Percentiles rank a stretch among this genome's conserved stretches.
Evolutionary conservation across 2,329 filamentous ascomycete species (phyloP).

Genomic region (Talaromyces marneffei): DNA sequence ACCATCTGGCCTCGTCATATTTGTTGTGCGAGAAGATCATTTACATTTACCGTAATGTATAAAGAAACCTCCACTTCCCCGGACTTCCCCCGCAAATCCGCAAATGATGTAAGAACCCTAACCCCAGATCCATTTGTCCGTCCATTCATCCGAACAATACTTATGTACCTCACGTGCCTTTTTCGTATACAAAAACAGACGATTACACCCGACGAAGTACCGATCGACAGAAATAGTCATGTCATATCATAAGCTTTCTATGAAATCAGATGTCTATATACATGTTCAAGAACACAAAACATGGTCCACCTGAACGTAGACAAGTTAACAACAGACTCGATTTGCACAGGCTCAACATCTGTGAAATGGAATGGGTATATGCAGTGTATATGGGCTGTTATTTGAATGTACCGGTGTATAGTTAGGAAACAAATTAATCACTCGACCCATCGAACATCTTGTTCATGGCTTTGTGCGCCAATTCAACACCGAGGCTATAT

Average conservation of each 20-base stretch:
- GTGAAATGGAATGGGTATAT: constrained; percentile 3
- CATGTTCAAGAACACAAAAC: not conserved
- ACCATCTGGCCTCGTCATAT: not conserved
- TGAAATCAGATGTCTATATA: constrained; percentile 7
- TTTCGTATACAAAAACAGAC: not conserved
- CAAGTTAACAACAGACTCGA: not conserved
- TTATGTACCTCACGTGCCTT: not conserved
- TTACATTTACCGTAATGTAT: no score
- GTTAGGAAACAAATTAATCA: not conserved
- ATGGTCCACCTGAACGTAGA: not conserved
- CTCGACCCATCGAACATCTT: constrained; percentile 33
- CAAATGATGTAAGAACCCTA: not conserved
- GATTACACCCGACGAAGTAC: not conserved
- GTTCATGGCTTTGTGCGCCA: constrained; percentile 48
- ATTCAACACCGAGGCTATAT: constrained; percentile 42
- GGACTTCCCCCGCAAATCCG: not conserved
- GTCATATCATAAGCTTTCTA: not conserved
- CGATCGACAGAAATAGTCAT: not conserved
- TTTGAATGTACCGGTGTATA: not conserved
- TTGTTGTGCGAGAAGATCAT: not conserved
- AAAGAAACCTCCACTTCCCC: not conserved
- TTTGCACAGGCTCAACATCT: not conserved
- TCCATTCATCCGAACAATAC: not conserved
- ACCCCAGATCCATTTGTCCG: not conserved
- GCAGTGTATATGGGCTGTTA: not conserved